Evolutionary conservation across 305 asterid genomes (phyloP), one percentile per base, ranked within the genome.

Genomic region (Fraxinus floribunda): DNA sequence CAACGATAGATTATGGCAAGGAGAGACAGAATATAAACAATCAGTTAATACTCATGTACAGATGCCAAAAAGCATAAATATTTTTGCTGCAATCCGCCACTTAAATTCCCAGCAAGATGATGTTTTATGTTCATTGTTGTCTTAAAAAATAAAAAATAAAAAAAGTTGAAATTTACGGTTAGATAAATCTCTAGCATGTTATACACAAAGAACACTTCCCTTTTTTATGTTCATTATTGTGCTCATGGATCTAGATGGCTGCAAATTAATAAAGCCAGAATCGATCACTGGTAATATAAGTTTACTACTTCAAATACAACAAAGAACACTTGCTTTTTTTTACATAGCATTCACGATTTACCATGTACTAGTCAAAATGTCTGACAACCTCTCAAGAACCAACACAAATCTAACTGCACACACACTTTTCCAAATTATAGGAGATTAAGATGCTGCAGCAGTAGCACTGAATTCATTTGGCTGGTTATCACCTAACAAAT

Each of bases 401-500:
- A 20, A 20, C 70, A 9, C 11, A 22, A 62, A 52, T 52, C 62
- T 52, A 52, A 62, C 72, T 7, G 5, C 29, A 2, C 30, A 62
- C 71, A 62, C 34, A 9, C 34, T 22, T 22, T 20, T 7, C 72
- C 34, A 62, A 62, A 62, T 16, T 16, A 52, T 52, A 13, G 22
- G 62, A 52, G 62, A 16, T 52, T 52, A 52, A 62, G 78, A 52
- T 7, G 32, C 29, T 18, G 88, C 83, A 26, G 83, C 85, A 80
- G 91, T 87, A 80, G 88, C 78, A 10, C 81, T 87, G 73, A 82
- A 24, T 8, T 85, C 89, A 26, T 79, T 78, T 15, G 71, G 84
- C 20, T 57, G 84, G 80, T 80, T 80, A 4, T 75, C 87, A 1
- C 86, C 91, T 9, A 94, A 78, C 38, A 92, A 86, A 80, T 85